Conservation (phyloP, 148 eudicot species). For the Mesembryanthemum crystallinum region DNA sequence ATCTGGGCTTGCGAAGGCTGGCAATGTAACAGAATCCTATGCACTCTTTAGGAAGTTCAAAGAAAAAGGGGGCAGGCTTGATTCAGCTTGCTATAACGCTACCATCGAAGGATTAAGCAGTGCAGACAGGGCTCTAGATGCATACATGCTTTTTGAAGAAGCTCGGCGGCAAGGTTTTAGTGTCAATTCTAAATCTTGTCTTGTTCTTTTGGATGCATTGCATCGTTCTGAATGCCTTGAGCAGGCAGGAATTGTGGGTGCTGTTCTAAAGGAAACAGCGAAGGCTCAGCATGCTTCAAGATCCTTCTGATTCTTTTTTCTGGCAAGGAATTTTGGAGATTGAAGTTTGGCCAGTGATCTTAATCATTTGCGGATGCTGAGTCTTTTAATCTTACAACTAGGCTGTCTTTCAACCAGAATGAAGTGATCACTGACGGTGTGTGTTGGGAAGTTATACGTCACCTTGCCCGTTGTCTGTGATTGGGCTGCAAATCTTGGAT, state of each 20-base stretch:
- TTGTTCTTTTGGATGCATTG: slow-evolving; percentile 80
- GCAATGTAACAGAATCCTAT: slow-evolving; percentile 66
- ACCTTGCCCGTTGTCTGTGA: background rate
- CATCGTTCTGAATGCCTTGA: slow-evolving; percentile 90
- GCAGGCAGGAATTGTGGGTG: slow-evolving; percentile 91
- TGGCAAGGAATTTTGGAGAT: background rate
- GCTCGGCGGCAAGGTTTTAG: slow-evolving; percentile 68
- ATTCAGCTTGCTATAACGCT: slow-evolving; percentile 81
- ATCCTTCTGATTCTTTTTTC: slow-evolving; percentile 32
- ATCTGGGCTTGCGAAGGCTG: slow-evolving; percentile 79
- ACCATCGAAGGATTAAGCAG: slow-evolving; percentile 81
- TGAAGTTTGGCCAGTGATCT: background rate
- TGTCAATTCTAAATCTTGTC: slow-evolving; percentile 75
- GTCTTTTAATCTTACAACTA: background rate
- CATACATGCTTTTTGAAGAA: slow-evolving; percentile 75
- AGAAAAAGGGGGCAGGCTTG: slow-evolving; percentile 71
- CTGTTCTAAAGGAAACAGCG: slow-evolving; percentile 82
- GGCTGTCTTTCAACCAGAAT: background rate
- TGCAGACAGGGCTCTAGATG: slow-evolving; percentile 69
- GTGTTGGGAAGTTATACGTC: background rate
- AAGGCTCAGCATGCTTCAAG: slow-evolving; percentile 86
- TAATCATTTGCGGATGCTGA: background rate
- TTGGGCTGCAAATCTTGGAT: background rate
- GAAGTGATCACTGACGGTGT: background rate
- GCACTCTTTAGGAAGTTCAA: slow-evolving; percentile 73